Evolutionary conservation across 805 yeast species (phyloP).

Genomic region (Myxozyma monticola): DNA sequence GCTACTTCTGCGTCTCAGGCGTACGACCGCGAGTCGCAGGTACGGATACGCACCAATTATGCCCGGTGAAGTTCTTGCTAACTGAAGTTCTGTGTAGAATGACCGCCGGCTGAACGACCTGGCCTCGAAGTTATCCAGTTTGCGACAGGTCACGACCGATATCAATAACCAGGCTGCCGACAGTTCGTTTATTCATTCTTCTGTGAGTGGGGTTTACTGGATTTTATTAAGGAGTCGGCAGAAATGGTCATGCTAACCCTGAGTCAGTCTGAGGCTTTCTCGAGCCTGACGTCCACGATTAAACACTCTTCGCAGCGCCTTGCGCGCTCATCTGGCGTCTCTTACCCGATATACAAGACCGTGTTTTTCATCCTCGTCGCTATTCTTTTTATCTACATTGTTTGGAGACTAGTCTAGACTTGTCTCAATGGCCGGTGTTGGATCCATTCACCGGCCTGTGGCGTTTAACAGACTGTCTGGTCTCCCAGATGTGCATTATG

Average conservation of each 20-base stretch:
- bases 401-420: slow-evolving; percentile 20
- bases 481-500: no score
- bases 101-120: slow-evolving; percentile 61
- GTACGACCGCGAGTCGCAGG: slow-evolving; percentile 37
- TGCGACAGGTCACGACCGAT: slow-evolving; percentile 66
- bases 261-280: slow-evolving; percentile 27
- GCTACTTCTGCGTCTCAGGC: slow-evolving; percentile 29
- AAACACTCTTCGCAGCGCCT: slow-evolving; percentile 49
- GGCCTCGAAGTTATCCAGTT: slow-evolving; percentile 63
- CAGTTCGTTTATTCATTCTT: slow-evolving; percentile 42
- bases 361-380: slow-evolving; percentile 37
- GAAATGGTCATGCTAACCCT: not conserved
- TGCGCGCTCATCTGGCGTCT: slow-evolving; percentile 51
- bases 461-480: not conserved
- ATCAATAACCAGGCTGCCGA: slow-evolving; percentile 64
- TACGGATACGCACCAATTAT: slow-evolving; percentile 8
- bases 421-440: no score
- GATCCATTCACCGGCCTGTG: no score
- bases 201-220: slow-evolving; percentile 31
- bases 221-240: not conserved
- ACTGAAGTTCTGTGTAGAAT: slow-evolving; percentile 45
- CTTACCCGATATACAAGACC: slow-evolving; percentile 53
- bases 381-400: slow-evolving; percentile 19
- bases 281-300: slow-evolving; percentile 44
- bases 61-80: not conserved